These are phyloP conservation scores for Aspergillus sp. DNA, from an alignment of 2,329 filamentous ascomycete genomes.

Conservation along the genomic window DNA sequence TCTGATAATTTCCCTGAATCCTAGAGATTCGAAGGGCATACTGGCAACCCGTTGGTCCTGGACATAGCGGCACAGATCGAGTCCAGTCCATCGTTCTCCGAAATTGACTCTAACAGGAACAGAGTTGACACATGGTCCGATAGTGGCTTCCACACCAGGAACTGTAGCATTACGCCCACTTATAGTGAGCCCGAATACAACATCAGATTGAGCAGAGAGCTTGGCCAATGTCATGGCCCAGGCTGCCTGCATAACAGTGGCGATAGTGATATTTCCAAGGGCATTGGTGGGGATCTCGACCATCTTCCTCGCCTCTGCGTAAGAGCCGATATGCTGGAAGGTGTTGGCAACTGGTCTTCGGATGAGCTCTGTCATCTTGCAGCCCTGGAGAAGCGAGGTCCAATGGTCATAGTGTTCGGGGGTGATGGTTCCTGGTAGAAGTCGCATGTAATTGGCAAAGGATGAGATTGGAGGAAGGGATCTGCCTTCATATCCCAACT, in stretches of 20 bases:
- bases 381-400: constrained; percentile 54
- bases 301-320: constrained; percentile 30
- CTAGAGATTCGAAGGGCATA: constrained; percentile 49
- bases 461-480: constrained; percentile 36
- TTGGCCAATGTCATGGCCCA: constrained; percentile 55
- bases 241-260: constrained; percentile 51
- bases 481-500: constrained; percentile 46
- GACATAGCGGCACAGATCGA: constrained; percentile 47
- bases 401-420: constrained; percentile 56
- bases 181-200: constrained; percentile 54
- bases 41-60: constrained; percentile 47
- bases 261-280: constrained; percentile 14
- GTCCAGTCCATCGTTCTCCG: constrained; percentile 16
- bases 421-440: constrained; percentile 34
- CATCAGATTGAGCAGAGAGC: constrained; percentile 45
- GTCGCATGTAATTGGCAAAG: constrained; percentile 45
- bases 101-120: constrained; percentile 19
- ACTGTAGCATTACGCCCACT: constrained; percentile 45
- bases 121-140: constrained; percentile 25
- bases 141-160: constrained; percentile 19
- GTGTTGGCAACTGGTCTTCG: constrained; percentile 27
- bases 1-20: constrained; percentile 49
- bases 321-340: constrained; percentile 31
- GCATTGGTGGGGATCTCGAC: constrained; percentile 18
- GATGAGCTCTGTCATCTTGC: constrained; percentile 44